These are phyloP conservation scores for Blastobotrys attinorum DNA, from an alignment of 805 yeast species.

Conservation along the genomic window DNA sequence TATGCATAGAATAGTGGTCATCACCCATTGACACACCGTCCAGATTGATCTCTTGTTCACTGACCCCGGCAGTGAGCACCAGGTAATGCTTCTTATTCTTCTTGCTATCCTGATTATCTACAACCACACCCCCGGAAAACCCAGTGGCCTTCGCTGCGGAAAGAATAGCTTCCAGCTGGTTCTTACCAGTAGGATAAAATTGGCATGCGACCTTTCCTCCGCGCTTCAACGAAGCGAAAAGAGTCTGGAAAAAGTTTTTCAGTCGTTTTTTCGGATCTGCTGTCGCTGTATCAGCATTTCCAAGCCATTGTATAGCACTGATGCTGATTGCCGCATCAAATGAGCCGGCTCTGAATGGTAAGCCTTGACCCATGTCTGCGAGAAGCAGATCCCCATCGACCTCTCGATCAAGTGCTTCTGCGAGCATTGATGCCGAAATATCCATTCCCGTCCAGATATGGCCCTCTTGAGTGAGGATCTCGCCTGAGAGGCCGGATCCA, in stretches of 20 bases:
- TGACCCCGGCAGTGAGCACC: conserved; percentile 78
- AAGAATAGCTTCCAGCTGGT: conserved; percentile 69
- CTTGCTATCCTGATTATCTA: conserved; percentile 90
- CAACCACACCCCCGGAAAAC: conserved; percentile 89
- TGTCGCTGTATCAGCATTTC: conserved; percentile 82
- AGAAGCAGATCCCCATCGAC: conserved; percentile 89
- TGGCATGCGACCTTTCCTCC: conserved; percentile 98
- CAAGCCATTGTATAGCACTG: conserved; percentile 95
- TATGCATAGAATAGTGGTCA: conserved; percentile 27
- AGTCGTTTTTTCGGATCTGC: conserved; percentile 81
- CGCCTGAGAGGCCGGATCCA: conserved; percentile 95
- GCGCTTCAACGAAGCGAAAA: conserved; percentile 76
- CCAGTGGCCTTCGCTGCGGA: conserved; percentile 89
- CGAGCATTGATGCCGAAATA: conserved; percentile 92
- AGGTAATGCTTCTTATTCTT: conserved; percentile 86
- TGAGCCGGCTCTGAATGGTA: conserved; percentile 92
- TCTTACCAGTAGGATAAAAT: conserved; percentile 88
- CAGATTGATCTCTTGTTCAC: conserved; percentile 68
- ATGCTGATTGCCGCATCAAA: conserved; percentile 95
- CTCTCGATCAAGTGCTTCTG: conserved; percentile 85
- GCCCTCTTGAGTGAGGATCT: conserved; percentile 87
- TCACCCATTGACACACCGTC: conserved; percentile 77
- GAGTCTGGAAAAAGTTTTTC: conserved; percentile 74
- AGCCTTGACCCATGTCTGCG: conserved; percentile 88
- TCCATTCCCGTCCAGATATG: conserved; percentile 96